Conservation (phyloP, 352 stramenopile genomes). For the Globisporangium takayamanum region DNA sequence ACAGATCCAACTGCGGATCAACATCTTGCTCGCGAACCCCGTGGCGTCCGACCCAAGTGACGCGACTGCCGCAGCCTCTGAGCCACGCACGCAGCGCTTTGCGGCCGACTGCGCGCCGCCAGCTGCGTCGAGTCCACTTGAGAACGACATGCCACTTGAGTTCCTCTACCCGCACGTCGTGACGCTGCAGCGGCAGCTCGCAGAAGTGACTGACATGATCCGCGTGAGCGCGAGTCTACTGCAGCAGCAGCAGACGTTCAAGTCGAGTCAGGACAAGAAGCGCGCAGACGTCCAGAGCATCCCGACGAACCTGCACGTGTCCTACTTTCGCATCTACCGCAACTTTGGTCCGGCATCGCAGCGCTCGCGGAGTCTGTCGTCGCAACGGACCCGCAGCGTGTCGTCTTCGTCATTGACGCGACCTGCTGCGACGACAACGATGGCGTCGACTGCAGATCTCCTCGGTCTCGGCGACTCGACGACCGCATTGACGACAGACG, state of each 20-base stretch:
- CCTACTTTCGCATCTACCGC: constrained; percentile 75
- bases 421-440: no score
- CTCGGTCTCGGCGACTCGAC: constrained; percentile 26
- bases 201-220: constrained; percentile 61
- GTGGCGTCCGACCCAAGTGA: constrained; percentile 8
- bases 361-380: neutral
- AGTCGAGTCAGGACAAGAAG: constrained; percentile 79
- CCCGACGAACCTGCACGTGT: constrained; percentile 79
- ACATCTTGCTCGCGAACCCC: constrained; percentile 63
- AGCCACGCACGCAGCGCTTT: constrained; percentile 28
- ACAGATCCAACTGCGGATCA: constrained; percentile 68
- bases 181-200: constrained; percentile 56
- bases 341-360: constrained; percentile 30
- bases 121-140: constrained; percentile 30
- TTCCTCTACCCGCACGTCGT: constrained; percentile 74
- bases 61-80: neutral
- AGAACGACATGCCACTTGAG: constrained; percentile 55
- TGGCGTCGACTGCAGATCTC: constrained; percentile 48
- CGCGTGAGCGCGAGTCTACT: constrained; percentile 55
- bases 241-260: constrained; percentile 75
- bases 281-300: constrained; percentile 74
- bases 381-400: neutral
- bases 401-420: neutral
- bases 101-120: constrained; percentile 37
- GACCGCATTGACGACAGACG: neutral